Percentiles rank a stretch among this genome's conserved stretches.
These are phyloP conservation scores for Anthoceros angustus DNA, from an alignment of 225 moss, liverwort and hornwort species.

Conservation along the genomic window DNA sequence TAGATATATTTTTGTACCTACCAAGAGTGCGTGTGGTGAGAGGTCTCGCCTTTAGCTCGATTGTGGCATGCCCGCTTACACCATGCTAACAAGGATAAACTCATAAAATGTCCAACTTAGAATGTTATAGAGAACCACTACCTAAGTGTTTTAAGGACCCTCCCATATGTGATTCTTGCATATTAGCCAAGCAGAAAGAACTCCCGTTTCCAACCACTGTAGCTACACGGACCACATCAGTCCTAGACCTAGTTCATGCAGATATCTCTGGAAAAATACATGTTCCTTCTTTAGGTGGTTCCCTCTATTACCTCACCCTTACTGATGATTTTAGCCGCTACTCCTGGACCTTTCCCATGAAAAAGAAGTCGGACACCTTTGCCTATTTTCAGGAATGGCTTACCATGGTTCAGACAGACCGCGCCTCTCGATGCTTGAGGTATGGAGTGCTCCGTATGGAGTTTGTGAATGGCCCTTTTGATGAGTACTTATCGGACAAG, in stretches of 20 bases:
- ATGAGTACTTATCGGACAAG: background rate
- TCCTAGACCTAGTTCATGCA: background rate
- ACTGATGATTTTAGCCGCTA: slow-evolving; percentile 1
- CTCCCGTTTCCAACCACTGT: slow-evolving; percentile 1
- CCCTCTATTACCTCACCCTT: background rate
- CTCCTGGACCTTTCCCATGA: slow-evolving; percentile 1
- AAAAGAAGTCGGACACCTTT: slow-evolving; percentile 1
- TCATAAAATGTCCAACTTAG: slow-evolving; percentile 1
- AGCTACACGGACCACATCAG: background rate
- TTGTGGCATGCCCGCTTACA: no score
- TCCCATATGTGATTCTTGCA: background rate
- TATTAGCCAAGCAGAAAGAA: background rate
- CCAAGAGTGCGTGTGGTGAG: background rate
- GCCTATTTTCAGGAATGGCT: slow-evolving; percentile 1
- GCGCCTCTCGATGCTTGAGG: background rate
- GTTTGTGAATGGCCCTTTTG: slow-evolving; percentile 1
- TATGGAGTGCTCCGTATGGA: background rate
- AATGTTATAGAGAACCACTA: background rate
- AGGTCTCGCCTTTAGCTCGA: background rate
- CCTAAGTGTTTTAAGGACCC: no score
- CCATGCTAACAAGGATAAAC: background rate
- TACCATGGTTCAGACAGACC: background rate
- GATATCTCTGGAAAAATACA: slow-evolving; percentile 1
- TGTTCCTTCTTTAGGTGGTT: no score
- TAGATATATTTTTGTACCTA: background rate